A percentile compares a stretch with the other conserved stretches of the same genome.
Conservation (phyloP, 2,329 filamentous ascomycete species). For the Aspergillus sp. region DNA sequence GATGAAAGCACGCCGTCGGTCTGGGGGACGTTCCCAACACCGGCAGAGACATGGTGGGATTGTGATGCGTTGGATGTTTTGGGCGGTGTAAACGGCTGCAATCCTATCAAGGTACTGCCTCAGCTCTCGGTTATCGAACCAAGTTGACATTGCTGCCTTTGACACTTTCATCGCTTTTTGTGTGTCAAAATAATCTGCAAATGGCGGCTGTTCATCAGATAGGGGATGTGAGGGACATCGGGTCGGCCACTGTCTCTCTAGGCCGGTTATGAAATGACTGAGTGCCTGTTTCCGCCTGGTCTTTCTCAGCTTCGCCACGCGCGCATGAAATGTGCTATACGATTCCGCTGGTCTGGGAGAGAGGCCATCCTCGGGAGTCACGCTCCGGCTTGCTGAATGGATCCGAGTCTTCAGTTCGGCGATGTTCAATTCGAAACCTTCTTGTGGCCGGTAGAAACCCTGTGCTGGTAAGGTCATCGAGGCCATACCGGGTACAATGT, state of each 20-base stretch:
- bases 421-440: slow-evolving; percentile 7
- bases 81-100: slow-evolving; percentile 4
- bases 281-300: slow-evolving; percentile 9
- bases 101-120: slow-evolving; percentile 25
- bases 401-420: slow-evolving; percentile 4
- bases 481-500: slow-evolving; percentile 14
- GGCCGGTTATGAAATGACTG: slow-evolving; percentile 8
- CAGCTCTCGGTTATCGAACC: slow-evolving; percentile 31
- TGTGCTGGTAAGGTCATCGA: slow-evolving; percentile 14
- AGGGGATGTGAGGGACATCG: slow-evolving; percentile 19
- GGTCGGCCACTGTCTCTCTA: slow-evolving; percentile 21
- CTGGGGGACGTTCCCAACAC: neutral
- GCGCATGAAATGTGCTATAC: slow-evolving; percentile 10
- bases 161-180: slow-evolving; percentile 16
- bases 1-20: slow-evolving; percentile 5
- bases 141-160: slow-evolving; percentile 20
- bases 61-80: slow-evolving; percentile 10
- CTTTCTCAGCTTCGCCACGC: slow-evolving; percentile 9
- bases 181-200: slow-evolving; percentile 20
- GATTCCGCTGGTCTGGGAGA: slow-evolving; percentile 5
- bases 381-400: neutral
- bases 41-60: slow-evolving; percentile 3
- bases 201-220: slow-evolving; percentile 15
- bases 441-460: slow-evolving; percentile 8
- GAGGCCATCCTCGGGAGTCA: slow-evolving; percentile 17